Percentiles rank a stretch among this genome's conserved stretches.
Evolutionary conservation across 768 basidiomycete genomes (phyloP).

Genomic region (Pulveroboletus frians): DNA sequence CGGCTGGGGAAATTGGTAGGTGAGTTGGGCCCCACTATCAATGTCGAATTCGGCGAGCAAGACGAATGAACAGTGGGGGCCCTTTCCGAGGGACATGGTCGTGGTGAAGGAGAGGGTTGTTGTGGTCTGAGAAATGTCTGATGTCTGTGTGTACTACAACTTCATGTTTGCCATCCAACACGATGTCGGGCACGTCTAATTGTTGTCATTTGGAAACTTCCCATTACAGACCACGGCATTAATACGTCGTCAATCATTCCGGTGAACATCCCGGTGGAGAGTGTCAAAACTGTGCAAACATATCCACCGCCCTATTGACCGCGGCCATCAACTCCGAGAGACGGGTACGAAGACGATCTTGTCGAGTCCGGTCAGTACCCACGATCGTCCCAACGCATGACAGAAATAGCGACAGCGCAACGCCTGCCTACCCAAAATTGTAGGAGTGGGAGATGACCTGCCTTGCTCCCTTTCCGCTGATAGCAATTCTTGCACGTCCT

Average conservation of each 20-base stretch:
- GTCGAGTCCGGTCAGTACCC: conserved; percentile 14
- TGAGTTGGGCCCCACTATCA: conserved; percentile 85
- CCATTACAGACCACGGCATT: conserved; percentile 19
- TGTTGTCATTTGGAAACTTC: conserved; percentile 18
- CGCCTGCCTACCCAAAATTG: conserved; percentile 22
- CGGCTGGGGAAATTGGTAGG: conserved; percentile 94
- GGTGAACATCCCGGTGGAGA: neutral
- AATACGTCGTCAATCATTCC: neutral
- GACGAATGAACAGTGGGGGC: conserved; percentile 85
- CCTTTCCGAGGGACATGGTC: conserved; percentile 50
- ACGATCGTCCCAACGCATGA: neutral
- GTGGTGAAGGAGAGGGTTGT: neutral
- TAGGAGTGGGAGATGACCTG: conserved; percentile 26
- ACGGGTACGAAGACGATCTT: conserved; percentile 22
- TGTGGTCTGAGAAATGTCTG: conserved; percentile 6
- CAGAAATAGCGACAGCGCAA: conserved; percentile 1
- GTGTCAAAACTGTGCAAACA: conserved; percentile 17
- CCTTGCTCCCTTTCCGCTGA: conserved; percentile 28
- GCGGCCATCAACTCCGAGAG: conserved; percentile 25
- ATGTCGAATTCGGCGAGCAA: conserved; percentile 99
- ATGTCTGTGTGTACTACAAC: conserved; percentile 1
- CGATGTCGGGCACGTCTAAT: conserved; percentile 15
- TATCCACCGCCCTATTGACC: conserved; percentile 24
- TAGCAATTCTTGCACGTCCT: conserved; percentile 17
- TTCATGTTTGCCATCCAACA: conserved; percentile 6